Evolutionary conservation across 225 moss, liverwort and hornwort genomes (phyloP), one percentile per base, ranked within the genome.

Genomic region (Physcomitrellopsis africana): DNA sequence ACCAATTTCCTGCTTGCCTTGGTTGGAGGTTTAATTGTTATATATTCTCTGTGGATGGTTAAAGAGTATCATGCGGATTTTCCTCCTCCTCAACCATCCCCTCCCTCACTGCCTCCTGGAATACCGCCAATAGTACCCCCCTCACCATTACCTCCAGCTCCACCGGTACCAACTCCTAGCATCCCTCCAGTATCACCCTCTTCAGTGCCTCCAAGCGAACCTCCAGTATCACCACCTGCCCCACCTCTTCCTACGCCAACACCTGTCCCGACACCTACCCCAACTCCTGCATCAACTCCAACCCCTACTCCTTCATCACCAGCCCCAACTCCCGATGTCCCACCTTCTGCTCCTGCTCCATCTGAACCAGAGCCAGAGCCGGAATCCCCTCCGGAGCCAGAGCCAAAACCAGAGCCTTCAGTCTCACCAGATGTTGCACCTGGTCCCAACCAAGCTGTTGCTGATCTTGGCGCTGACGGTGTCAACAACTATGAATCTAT

Each of bases 11-110:
- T 99, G 14, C 80, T 99, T 20, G 86, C 95, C 54, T 69, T 99
- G 70, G 83, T 93, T 41, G 97, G 93, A 62, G 94, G 90, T 51
- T 72, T 72, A 10, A 91, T 93, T 60, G 87, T 99, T 57, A 61
- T 99, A n/a, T 95, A 99, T 56, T 87, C 93, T 22, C 78, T 99
- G 37, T 99, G 97, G 97, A 94, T 94, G 90, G 79, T 95, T 23
- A 90, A 92, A 27, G 82, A 93, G 63, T 99, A 88, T 80, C 83
- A 77, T 52, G 87, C 84, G 79, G 77, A 90, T 5, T 81, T 71
- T 46, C 75, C 87, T 23, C 70, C 82, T 56, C 85, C 84, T 12
- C 9, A 56, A 45, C 85, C 85, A 0, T 9, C 67, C 0, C 81
- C 83, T 10, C 63, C 81, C 32, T 37, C 32, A 37, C 32, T 37